Evolutionary conservation across 495 filamentous ascomycete species (phyloP).

Genomic region (Xylaria bambusicola): DNA sequence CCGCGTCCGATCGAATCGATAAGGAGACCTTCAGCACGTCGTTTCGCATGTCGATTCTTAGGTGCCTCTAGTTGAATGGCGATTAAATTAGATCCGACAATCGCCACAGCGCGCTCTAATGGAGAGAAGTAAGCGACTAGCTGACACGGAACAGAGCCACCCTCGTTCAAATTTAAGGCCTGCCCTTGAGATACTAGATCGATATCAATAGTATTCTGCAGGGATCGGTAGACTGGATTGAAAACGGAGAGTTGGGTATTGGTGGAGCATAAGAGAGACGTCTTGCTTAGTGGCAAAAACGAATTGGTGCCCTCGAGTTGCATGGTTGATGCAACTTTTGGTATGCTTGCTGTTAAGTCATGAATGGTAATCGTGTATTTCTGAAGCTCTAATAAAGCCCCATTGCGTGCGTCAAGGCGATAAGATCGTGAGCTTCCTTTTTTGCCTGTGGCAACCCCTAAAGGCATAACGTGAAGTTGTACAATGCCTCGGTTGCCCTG

Average conservation of each 20-base stretch:
- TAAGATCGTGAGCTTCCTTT: conserved; percentile 29
- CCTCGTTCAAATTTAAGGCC: conserved; percentile 18
- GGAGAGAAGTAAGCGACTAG: conserved; percentile 65
- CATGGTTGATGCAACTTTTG: conserved; percentile 44
- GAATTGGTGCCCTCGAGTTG: conserved; percentile 42
- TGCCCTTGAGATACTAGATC: conserved; percentile 27
- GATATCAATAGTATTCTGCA: conserved; percentile 57
- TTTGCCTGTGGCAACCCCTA: conserved; percentile 4
- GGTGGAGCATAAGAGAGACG: conserved; percentile 50
- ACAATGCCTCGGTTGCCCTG: conserved; percentile 26
- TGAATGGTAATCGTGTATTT: conserved; percentile 49
- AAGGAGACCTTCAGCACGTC: conserved; percentile 65
- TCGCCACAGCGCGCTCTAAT: conserved; percentile 61
- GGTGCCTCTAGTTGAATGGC: conserved; percentile 66
- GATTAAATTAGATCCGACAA: conserved; percentile 57
- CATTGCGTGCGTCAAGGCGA: conserved; percentile 58
- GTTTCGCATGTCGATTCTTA: conserved; percentile 57
- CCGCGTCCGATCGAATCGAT: conserved; percentile 72
- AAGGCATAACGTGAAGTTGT: conserved; percentile 31
- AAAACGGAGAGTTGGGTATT: conserved; percentile 53
- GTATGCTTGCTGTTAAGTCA: conserved; percentile 51
- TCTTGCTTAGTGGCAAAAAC: conserved; percentile 55
- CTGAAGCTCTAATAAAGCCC: conserved; percentile 55
- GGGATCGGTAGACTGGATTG: conserved; percentile 66
- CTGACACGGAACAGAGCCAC: conserved; percentile 30